Conservation (phyloP, 2,329 filamentous ascomycete genomes). For the Grosmannia serpens region DNA sequence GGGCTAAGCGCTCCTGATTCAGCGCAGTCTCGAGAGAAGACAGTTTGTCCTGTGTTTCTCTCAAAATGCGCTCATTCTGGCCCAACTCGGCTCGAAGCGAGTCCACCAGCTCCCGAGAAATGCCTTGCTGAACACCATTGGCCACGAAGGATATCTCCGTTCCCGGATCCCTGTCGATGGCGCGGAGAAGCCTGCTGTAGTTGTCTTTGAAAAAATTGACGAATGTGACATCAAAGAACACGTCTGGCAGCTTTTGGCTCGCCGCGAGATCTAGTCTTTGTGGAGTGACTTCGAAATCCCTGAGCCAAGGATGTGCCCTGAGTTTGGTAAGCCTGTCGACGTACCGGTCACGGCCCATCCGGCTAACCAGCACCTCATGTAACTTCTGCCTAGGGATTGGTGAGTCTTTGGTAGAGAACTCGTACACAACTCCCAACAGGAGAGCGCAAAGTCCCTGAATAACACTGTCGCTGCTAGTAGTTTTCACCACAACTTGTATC, state of each 20-base stretch:
- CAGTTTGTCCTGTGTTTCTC: slow-evolving; percentile 33
- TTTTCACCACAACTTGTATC: slow-evolving; percentile 58
- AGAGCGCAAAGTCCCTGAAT: slow-evolving; percentile 75
- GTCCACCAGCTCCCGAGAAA: slow-evolving; percentile 90
- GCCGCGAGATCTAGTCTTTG: slow-evolving; percentile 47
- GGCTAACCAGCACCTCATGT: slow-evolving; percentile 63
- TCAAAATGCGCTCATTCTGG: slow-evolving; percentile 49
- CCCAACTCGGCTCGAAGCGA: slow-evolving; percentile 66
- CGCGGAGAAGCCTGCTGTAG: slow-evolving; percentile 71
- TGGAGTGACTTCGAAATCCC: slow-evolving; percentile 80
- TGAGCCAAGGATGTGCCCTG: slow-evolving; percentile 63
- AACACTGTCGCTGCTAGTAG: slow-evolving; percentile 50
- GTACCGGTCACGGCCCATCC: slow-evolving; percentile 77
- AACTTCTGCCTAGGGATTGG: slow-evolving; percentile 73
- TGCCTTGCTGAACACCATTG: slow-evolving; percentile 74
- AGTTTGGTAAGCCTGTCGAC: slow-evolving; percentile 70
- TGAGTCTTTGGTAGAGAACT: slow-evolving; percentile 96
- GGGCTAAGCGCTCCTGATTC: slow-evolving; percentile 63
- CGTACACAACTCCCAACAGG: slow-evolving; percentile 79
- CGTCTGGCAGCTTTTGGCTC: slow-evolving; percentile 54
- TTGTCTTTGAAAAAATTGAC: slow-evolving; percentile 95
- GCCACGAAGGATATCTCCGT: slow-evolving; percentile 72
- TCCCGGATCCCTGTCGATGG: slow-evolving; percentile 83
- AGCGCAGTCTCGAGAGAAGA: slow-evolving; percentile 40
- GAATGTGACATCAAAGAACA: slow-evolving; percentile 77